phyloP scores from a whole-genome alignment of 768 basidiomycete species.

The Lactarius akahatsu region DNA sequence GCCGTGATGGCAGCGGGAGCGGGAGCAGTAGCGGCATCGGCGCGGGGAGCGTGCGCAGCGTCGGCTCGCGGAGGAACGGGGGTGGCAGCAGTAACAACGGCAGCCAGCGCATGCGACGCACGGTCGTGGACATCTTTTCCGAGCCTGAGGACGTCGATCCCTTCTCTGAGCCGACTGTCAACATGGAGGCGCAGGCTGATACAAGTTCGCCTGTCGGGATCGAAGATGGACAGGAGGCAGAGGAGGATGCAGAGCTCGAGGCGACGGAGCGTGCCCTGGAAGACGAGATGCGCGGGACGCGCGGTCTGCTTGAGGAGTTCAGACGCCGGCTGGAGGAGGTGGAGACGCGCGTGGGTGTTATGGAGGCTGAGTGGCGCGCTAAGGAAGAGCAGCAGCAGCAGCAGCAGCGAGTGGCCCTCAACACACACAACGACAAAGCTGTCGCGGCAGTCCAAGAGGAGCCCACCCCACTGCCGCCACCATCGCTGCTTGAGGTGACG shows the following conservation, averaged over 20 bases:
- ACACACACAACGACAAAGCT: not conserved
- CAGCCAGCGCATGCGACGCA: conserved; percentile 27
- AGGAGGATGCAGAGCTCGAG: conserved; percentile 7
- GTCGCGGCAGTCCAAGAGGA: not conserved
- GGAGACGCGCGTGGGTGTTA: conserved; percentile 34
- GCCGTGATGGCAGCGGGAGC: conserved; percentile 26
- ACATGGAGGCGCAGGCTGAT: conserved; percentile 3
- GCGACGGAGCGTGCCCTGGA: conserved; percentile 31
- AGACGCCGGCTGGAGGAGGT: conserved; percentile 34
- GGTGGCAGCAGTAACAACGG: conserved; percentile 2
- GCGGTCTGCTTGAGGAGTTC: conserved; percentile 35
- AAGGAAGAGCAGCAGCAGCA: not conserved
- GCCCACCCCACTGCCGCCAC: not conserved
- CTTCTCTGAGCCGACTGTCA: not conserved
- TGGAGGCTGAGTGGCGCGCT: conserved; percentile 32
- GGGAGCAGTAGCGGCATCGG: conserved; percentile 23
- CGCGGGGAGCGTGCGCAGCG: not conserved
- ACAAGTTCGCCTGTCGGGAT: not conserved
- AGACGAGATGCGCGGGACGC: conserved; percentile 31
- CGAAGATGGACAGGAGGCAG: not conserved
- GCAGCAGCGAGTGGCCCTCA: not conserved
- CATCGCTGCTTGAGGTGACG: not conserved
- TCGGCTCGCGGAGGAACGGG: conserved; percentile 13
- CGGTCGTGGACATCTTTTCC: conserved; percentile 37
- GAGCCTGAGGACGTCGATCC: not conserved